Evolutionary conservation across 805 yeast genomes (phyloP).

Genomic region (Millerozyma miso): DNA sequence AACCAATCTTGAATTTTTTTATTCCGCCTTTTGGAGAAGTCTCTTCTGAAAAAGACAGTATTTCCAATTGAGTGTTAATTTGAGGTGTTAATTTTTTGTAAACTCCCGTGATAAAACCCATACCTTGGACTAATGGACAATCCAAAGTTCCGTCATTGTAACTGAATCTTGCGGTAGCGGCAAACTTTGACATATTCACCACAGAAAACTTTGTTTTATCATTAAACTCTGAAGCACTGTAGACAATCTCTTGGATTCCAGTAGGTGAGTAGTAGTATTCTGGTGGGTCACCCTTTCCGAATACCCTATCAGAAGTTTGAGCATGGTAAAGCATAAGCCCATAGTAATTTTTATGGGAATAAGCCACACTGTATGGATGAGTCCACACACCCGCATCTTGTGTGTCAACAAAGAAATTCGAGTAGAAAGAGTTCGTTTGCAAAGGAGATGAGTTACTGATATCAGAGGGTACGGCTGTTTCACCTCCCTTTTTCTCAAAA

Average conservation of each 20-base stretch:
- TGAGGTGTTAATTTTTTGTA: conserved; percentile 25
- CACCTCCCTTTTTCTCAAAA: conserved; percentile 12
- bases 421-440: conserved; percentile 14
- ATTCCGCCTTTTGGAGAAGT: conserved; percentile 10
- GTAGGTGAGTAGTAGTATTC: conserved; percentile 14
- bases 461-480: conserved; percentile 9
- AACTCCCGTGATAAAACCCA: conserved; percentile 69
- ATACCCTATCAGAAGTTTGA: conserved; percentile 9
- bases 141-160: conserved; percentile 2
- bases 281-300: conserved; percentile 10
- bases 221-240: conserved; percentile 4
- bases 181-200: conserved; percentile 9
- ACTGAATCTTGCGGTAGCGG: conserved; percentile 10
- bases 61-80: conserved; percentile 6
- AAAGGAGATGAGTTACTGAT: conserved; percentile 9
- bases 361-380: conserved; percentile 13
- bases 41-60: conserved; percentile 3
- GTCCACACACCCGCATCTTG: conserved; percentile 13
- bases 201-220: conserved; percentile 3
- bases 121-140: conserved; percentile 64
- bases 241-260: conserved; percentile 12
- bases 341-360: conserved; percentile 4
- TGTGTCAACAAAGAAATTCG: conserved; percentile 10
- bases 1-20: conserved; percentile 11
- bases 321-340: conserved; percentile 12